Evolutionary conservation across 768 basidiomycete genomes (phyloP).

Genomic region (Boletus coccyginus): DNA sequence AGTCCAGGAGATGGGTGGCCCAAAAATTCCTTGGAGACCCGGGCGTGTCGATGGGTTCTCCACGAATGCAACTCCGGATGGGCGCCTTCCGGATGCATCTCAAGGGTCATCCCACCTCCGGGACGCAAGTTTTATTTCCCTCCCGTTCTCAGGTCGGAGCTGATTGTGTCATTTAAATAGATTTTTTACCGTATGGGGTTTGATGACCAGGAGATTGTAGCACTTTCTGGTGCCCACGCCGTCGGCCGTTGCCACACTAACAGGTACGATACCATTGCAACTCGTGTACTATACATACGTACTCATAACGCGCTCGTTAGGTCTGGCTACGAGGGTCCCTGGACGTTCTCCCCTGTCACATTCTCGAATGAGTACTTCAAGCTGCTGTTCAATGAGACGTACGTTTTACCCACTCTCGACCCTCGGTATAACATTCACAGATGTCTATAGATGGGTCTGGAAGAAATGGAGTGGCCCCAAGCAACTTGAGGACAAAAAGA

Average conservation of each 20-base stretch:
- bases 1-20: slow-evolving; percentile 91
- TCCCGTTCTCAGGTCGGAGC: background rate
- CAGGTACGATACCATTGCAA: slow-evolving; percentile 41
- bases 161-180: slow-evolving; percentile 18
- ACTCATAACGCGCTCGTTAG: slow-evolving; percentile 24
- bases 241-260: slow-evolving; percentile 92
- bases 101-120: slow-evolving; percentile 86
- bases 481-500: slow-evolving; percentile 92
- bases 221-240: slow-evolving; percentile 91
- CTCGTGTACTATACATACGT: background rate
- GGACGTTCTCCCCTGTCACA: slow-evolving; percentile 92
- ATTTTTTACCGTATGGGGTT: slow-evolving; percentile 84
- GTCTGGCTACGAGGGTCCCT: slow-evolving; percentile 87
- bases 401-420: slow-evolving; percentile 12
- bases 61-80: slow-evolving; percentile 75
- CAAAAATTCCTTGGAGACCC: slow-evolving; percentile 89
- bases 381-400: slow-evolving; percentile 85
- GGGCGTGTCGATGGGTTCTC: slow-evolving; percentile 88
- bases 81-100: slow-evolving; percentile 84
- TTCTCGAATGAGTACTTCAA: slow-evolving; percentile 85
- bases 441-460: slow-evolving; percentile 72
- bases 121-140: slow-evolving; percentile 42
- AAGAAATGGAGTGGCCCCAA: slow-evolving; percentile 93
- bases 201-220: slow-evolving; percentile 97
- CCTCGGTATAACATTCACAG: background rate